Evolutionary conservation across 345 rosid genomes (phyloP).

Genomic region (Euphorbia lathyris): DNA sequence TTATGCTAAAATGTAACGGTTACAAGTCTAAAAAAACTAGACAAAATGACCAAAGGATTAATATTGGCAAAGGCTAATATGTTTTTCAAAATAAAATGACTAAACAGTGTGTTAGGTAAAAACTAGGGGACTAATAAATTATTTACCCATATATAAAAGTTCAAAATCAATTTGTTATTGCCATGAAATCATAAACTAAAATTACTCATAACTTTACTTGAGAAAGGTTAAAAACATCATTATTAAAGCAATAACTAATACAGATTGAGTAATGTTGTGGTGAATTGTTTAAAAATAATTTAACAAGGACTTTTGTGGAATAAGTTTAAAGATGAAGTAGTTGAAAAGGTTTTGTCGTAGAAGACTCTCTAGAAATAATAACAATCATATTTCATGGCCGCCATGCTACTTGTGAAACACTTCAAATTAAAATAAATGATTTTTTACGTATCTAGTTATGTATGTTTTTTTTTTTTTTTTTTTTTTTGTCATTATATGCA

Average conservation of each 20-base stretch:
- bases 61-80: too few species aligned
- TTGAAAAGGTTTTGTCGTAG: conserved; percentile 34
- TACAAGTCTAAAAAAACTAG: too few species aligned
- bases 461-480: too few species aligned
- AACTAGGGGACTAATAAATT: too few species aligned
- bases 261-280: too few species aligned
- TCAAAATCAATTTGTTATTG: conserved; percentile 38
- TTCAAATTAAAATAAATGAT: conserved; percentile 28
- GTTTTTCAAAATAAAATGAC: too few species aligned
- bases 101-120: too few species aligned
- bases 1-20: too few species aligned
- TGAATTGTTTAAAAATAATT: conserved; percentile 13
- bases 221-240: too few species aligned
- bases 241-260: too few species aligned
- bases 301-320: conserved; percentile 2
- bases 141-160: neutral
- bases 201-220: neutral
- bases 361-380: conserved; percentile 21
- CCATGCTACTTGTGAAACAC: conserved; percentile 51
- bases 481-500: neutral
- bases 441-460: conserved; percentile 21
- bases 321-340: conserved; percentile 24
- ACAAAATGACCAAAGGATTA: too few species aligned
- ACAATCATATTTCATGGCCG: conserved; percentile 24
- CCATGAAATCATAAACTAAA: conserved; percentile 16